Evolutionary conservation across 2,329 filamentous ascomycete genomes (phyloP), one percentile per base, ranked within the genome.

Genomic region (Setomelanomma holmii): DNA sequence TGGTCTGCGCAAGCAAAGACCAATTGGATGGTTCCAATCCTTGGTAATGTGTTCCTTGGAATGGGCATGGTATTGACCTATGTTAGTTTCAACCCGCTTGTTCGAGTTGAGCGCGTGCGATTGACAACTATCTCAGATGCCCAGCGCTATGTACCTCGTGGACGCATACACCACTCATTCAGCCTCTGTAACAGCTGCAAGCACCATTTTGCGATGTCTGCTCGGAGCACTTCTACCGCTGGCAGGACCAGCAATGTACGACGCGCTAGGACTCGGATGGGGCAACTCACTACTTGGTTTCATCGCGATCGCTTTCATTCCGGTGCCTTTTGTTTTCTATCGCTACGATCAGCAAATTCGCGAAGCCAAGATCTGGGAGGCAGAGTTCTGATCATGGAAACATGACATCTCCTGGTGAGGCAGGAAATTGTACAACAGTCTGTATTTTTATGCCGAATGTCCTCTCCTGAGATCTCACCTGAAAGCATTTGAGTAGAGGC

Each of bases 151-250:
- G 2, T 90, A 90, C 59, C 78, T 89, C 4, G 82, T 89, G 38
- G 86, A 89, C 49, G 79, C 81, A 2, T 88, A 82, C 63, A 87
- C 5, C 83, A 80, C 67, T 19, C 63, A 71, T 49, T 66, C 66
- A 23, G 69, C 69, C 5, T 67, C 62, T 4, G 87, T 85, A 0
- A 80, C 89, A 1, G 87, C 88, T 1, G 86, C 86, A 3, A 87
- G 86, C 52, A 71, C 86, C 0, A 80, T 89, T 2, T 67, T 87
- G 7, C 73, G 85, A 35, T 78, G 74, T n/a, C 63, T 85, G 0
- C 74, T 83, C 8, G 85, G 83, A 10, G 83, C 81, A 4, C 70
- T 85, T 33, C 71, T 88, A 0, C 86, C 86, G 0, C 72, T 88
- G 19, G 80, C 80, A 2, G 84, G 82, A 0, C 75, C 82, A 17